These are phyloP conservation scores for Fusarium coffeatum DNA, from an alignment of 2,329 filamentous ascomycete genomes.

Conservation along the genomic window DNA sequence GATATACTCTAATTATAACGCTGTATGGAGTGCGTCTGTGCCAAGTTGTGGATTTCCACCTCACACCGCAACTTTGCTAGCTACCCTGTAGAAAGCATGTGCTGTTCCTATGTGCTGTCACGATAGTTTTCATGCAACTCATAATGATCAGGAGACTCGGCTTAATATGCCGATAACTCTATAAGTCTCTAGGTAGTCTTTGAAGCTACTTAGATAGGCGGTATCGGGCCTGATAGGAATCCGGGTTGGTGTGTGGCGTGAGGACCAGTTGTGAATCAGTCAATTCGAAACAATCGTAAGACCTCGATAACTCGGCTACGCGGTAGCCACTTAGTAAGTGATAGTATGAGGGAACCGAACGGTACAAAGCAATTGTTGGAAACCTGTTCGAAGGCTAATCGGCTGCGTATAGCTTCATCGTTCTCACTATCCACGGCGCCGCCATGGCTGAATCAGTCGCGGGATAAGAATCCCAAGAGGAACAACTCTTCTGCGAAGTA, in stretches of 20 bases:
- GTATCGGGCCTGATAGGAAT: too few relatives aligned
- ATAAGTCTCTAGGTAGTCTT: neutral
- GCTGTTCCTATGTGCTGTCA: neutral
- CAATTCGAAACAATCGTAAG: too few relatives aligned
- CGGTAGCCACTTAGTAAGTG: neutral
- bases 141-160: neutral
- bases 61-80: conserved; percentile 6
- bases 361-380: accelerated
- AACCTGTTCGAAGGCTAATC: neutral
- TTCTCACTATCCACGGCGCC: too few relatives aligned
- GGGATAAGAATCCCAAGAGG: neutral
- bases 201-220: too few relatives aligned
- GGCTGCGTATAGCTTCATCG: too few relatives aligned
- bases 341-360: neutral
- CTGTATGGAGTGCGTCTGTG: neutral
- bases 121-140: neutral
- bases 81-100: neutral
- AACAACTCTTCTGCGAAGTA: neutral
- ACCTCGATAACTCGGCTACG: neutral
- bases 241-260: too few relatives aligned
- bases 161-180: neutral
- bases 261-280: too few relatives aligned
- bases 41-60: neutral
- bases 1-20: neutral
- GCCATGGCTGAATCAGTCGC: neutral